phyloP scores from a whole-genome alignment of 2,329 filamentous ascomycete genomes.

The Shiraia sp. region DNA sequence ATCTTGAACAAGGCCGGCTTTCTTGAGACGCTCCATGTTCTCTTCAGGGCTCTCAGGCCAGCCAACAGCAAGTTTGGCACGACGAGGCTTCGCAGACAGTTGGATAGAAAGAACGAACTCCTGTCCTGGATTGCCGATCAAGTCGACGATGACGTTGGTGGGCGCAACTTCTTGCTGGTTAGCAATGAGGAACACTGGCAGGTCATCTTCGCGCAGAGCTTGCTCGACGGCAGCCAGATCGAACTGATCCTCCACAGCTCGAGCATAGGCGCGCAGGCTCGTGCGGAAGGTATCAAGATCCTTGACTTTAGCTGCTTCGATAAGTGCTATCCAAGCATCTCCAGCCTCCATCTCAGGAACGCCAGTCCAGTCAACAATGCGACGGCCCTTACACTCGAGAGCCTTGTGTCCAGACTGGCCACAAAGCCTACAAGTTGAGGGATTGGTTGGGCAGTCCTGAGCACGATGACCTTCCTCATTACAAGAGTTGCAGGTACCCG shows the following conservation, averaged over 20 bases:
- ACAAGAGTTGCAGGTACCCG: constrained; percentile 64
- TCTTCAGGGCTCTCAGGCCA: constrained; percentile 65
- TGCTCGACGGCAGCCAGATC: constrained; percentile 55
- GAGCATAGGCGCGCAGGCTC: constrained; percentile 54
- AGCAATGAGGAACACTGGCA: constrained; percentile 58
- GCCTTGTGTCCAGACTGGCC: constrained; percentile 54
- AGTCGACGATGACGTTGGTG: constrained; percentile 55
- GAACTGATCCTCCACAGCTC: constrained; percentile 45
- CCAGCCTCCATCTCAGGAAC: constrained; percentile 53
- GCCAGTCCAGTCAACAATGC: constrained; percentile 38
- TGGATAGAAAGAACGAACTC: constrained; percentile 68
- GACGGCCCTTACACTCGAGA: constrained; percentile 52
- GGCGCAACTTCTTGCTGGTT: constrained; percentile 50
- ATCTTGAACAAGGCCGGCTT: constrained; percentile 67
- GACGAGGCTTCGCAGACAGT: constrained; percentile 61
- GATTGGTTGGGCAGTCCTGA: constrained; percentile 65
- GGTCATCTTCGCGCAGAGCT: constrained; percentile 53
- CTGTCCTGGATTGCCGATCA: constrained; percentile 62
- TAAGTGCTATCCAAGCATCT: constrained; percentile 56
- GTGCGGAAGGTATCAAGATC: constrained; percentile 56
- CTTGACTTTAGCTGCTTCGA: constrained; percentile 52
- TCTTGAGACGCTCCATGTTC: constrained; percentile 65
- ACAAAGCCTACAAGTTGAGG: constrained; percentile 60
- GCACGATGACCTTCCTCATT: constrained; percentile 58
- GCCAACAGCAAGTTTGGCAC: constrained; percentile 54